phyloP scores from a whole-genome alignment of 2,329 filamentous ascomycete species.

The Orbilia blumenaviensis region DNA sequence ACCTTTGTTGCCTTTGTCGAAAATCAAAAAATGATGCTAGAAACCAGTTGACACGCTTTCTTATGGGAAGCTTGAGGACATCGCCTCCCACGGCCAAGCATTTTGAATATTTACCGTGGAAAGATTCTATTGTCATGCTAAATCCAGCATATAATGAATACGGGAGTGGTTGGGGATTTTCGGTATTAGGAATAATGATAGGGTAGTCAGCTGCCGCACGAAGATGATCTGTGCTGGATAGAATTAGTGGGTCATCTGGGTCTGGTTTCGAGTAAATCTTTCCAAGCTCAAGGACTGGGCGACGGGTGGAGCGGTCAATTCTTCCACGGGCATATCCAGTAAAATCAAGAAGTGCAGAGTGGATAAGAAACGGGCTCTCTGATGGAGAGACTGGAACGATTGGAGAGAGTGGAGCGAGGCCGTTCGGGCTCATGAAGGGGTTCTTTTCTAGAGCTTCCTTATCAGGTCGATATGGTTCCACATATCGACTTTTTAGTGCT shows the following conservation, averaged over 20 bases:
- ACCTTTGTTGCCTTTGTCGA: not conserved
- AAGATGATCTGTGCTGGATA: not conserved
- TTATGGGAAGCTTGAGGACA: not conserved
- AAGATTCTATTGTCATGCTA: not conserved
- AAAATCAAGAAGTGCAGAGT: slow-evolving; percentile 3
- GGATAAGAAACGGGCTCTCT: slow-evolving; percentile 1
- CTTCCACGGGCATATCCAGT: slow-evolving; percentile 7
- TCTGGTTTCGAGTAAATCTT: not conserved
- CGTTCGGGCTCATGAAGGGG: too few relatives aligned
- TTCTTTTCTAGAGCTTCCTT: not conserved
- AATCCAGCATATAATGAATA: not conserved
- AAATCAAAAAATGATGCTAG: not conserved
- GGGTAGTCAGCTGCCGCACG: not conserved
- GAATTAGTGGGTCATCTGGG: not conserved
- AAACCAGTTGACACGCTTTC: not conserved
- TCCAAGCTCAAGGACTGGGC: not conserved
- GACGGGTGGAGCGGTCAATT: not conserved
- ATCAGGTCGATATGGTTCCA: not conserved
- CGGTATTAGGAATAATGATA: slow-evolving; percentile 1
- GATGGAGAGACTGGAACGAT: not conserved
- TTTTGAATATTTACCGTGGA: not conserved
- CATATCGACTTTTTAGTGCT: not conserved
- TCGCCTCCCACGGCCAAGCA: not conserved
- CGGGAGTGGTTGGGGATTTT: not conserved
- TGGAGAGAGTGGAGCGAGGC: not conserved